Conservation (phyloP, 768 basidiomycete species). For the Collybiopsis luxurians region DNA sequence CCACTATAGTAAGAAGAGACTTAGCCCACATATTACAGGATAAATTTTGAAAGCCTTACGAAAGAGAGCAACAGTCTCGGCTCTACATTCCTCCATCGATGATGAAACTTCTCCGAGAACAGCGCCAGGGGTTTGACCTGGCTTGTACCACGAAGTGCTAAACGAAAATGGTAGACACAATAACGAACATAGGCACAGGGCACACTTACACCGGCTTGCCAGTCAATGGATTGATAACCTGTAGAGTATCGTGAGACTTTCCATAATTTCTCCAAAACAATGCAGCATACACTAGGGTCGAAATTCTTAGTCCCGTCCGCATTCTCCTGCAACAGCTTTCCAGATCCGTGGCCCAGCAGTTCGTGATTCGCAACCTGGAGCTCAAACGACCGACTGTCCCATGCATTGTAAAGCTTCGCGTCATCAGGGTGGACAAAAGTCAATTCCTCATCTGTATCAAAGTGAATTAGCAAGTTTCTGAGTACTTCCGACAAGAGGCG, state of each 20-base stretch:
- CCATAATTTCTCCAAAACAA: slow-evolving; percentile 37
- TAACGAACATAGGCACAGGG: neutral
- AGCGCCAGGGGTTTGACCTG: slow-evolving; percentile 80
- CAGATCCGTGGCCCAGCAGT: slow-evolving; percentile 81
- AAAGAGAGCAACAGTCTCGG: slow-evolving; percentile 82
- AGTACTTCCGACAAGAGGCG: slow-evolving; percentile 13
- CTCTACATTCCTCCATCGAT: slow-evolving; percentile 92
- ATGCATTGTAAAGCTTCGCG: slow-evolving; percentile 66
- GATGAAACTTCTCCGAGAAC: slow-evolving; percentile 87
- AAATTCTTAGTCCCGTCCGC: slow-evolving; percentile 81
- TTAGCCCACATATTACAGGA: neutral
- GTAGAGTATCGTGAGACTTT: neutral
- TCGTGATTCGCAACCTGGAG: slow-evolving; percentile 92
- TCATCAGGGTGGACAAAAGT: slow-evolving; percentile 86
- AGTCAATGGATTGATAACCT: slow-evolving; percentile 83
- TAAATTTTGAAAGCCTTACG: slow-evolving; percentile 41
- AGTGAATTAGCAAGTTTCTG: neutral
- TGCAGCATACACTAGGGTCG: slow-evolving; percentile 39
- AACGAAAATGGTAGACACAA: neutral
- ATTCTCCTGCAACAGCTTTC: slow-evolving; percentile 78
- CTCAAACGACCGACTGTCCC: slow-evolving; percentile 80
- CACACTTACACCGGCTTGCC: slow-evolving; percentile 63
- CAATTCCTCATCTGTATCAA: slow-evolving; percentile 63
- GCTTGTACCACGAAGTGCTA: slow-evolving; percentile 84
- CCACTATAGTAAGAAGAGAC: slow-evolving; percentile 40